Conservation (phyloP, 345 rosid species). For the Theobroma cacao region DNA sequence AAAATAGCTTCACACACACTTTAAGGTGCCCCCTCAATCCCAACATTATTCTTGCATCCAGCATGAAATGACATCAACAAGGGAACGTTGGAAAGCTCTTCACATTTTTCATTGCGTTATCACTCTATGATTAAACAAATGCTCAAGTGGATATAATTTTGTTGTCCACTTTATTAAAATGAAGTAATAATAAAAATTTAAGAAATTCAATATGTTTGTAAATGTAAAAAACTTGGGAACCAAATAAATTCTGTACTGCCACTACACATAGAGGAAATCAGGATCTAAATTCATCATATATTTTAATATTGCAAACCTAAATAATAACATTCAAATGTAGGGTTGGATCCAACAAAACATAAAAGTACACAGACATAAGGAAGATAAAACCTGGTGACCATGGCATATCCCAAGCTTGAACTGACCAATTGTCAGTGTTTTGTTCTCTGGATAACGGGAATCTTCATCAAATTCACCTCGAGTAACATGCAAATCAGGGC, state of each 20-base stretch:
- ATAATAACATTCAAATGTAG: not conserved
- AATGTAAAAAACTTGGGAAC: not conserved
- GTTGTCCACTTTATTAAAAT: not conserved
- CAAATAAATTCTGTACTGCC: not conserved
- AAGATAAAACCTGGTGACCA: slow-evolving; percentile 79
- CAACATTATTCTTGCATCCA: not conserved
- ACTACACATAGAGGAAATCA: not conserved
- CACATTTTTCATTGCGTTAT: not conserved
- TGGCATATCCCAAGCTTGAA: slow-evolving; percentile 94
- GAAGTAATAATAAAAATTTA: not conserved
- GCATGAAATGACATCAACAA: not conserved
- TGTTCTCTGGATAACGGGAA: slow-evolving; percentile 73
- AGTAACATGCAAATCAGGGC: slow-evolving; percentile 84
- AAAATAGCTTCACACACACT: not conserved
- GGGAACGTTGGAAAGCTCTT: not conserved
- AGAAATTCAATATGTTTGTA: not conserved
- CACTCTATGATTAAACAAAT: not conserved
- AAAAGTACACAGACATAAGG: not conserved
- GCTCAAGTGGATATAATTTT: not conserved
- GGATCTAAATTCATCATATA: not conserved
- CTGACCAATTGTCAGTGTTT: slow-evolving; percentile 86
- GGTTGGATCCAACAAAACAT: not conserved
- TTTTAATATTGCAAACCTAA: not conserved
- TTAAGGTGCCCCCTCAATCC: not conserved
- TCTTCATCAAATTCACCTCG: slow-evolving; percentile 93